phyloP scores from a whole-genome alignment of 2,329 filamentous ascomycete genomes.

The Pochonia chlamydosporia region DNA sequence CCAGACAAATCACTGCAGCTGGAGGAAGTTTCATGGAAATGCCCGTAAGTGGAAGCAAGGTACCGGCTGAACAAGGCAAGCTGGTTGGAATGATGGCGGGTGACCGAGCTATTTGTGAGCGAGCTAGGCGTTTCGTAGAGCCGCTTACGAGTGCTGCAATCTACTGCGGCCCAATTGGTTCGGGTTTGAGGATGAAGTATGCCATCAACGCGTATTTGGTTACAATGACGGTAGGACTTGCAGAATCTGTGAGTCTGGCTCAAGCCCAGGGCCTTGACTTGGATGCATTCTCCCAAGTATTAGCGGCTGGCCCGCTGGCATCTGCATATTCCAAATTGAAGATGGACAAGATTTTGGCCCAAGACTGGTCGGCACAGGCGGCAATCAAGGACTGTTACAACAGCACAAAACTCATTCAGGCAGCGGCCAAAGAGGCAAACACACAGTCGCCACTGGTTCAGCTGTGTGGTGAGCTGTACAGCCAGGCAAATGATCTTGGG shows the following conservation, averaged over 20 bases:
- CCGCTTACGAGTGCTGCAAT: conserved; percentile 23
- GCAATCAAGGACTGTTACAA: conserved; percentile 25
- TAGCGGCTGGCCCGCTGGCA: conserved; percentile 24
- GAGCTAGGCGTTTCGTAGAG: conserved; percentile 16
- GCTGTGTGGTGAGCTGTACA: conserved; percentile 16
- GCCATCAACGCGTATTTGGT: conserved; percentile 24
- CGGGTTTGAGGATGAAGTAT: conserved; percentile 25
- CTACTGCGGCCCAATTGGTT: conserved; percentile 26
- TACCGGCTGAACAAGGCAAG: conserved; percentile 25
- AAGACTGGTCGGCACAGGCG: conserved; percentile 25
- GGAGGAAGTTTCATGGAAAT: conserved; percentile 27
- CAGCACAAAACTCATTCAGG: conserved; percentile 20
- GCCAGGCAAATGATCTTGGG: conserved; percentile 15
- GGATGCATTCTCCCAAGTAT: conserved; percentile 20
- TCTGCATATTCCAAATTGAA: conserved; percentile 24
- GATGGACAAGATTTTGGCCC: conserved; percentile 20
- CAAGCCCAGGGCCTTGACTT: conserved; percentile 24
- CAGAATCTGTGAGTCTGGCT: conserved; percentile 26
- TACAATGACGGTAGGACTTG: conserved; percentile 23
- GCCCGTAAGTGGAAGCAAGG: conserved; percentile 28
- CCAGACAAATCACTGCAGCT: conserved; percentile 13
- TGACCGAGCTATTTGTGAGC: conserved; percentile 16
- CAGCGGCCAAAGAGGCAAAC: conserved; percentile 14
- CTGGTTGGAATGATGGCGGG: conserved; percentile 29
- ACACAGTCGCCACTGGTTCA: conserved; percentile 16